phyloP scores from a whole-genome alignment of 768 basidiomycete species.

The Auriscalpium orientale region DNA sequence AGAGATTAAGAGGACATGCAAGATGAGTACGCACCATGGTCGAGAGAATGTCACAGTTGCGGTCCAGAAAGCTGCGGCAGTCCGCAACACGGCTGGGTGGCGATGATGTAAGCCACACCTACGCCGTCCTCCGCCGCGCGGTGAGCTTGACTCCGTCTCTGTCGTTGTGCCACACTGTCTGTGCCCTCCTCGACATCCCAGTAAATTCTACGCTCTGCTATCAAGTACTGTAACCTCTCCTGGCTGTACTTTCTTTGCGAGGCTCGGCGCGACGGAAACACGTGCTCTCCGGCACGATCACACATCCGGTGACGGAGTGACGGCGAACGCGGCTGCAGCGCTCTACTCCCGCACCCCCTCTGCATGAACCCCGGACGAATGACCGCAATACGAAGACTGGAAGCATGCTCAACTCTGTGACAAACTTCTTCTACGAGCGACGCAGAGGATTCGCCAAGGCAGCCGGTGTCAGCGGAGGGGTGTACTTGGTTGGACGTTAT shows the following conservation, averaged over 20 bases:
- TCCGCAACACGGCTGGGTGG: no score
- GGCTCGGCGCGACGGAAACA: not conserved
- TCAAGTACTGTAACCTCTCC: no score
- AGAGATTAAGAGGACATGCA: not conserved
- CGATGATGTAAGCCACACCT: no score
- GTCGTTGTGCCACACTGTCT: no score
- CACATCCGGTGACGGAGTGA: not conserved
- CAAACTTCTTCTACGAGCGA: conserved; percentile 43
- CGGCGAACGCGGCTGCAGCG: no score
- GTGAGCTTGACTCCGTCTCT: no score
- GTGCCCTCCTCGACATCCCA: no score
- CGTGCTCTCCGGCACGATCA: not conserved
- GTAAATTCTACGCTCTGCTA: no score
- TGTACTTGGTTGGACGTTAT: conserved; percentile 59
- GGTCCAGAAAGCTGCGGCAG: no score
- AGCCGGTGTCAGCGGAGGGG: conserved; percentile 46
- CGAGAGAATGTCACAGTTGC: not conserved
- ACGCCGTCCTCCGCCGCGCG: no score
- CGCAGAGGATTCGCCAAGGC: conserved; percentile 39
- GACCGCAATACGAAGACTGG: not conserved
- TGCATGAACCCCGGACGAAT: conserved; percentile 1
- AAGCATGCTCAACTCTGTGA: conserved; percentile 37
- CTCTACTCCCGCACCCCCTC: not conserved
- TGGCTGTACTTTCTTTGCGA: conserved; percentile 1
- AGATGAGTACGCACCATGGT: not conserved